Percentiles rank a stretch among this genome's conserved stretches.
These are phyloP conservation scores for Penicillium ochrochloron DNA, from an alignment of 495 filamentous ascomycete genomes.

Conservation along the genomic window DNA sequence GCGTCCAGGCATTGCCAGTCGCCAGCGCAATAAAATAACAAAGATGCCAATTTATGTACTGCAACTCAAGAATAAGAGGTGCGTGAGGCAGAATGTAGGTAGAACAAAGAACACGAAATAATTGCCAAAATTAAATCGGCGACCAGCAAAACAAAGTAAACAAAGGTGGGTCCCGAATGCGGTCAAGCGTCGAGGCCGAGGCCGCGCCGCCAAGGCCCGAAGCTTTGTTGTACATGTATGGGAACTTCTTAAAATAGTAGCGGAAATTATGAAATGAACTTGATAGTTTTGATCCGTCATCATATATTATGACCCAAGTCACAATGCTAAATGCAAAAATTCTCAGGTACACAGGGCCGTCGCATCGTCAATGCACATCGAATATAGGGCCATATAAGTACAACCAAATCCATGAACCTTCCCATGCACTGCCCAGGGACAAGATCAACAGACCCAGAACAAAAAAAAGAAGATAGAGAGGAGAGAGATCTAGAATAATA, in stretches of 20 bases:
- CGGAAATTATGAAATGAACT: neutral
- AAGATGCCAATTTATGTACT: slow-evolving; percentile 19
- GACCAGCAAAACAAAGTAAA: slow-evolving; percentile 36
- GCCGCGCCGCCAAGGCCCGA: neutral
- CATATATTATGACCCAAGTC: slow-evolving; percentile 16
- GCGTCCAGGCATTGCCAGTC: slow-evolving; percentile 16
- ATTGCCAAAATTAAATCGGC: slow-evolving; percentile 11
- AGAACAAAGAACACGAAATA: slow-evolving; percentile 8
- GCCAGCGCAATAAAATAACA: slow-evolving; percentile 6
- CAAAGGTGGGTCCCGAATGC: slow-evolving; percentile 32
- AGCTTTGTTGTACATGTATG: neutral
- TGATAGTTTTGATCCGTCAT: slow-evolving; percentile 4
- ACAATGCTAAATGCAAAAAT: slow-evolving; percentile 26
- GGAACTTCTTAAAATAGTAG: neutral
- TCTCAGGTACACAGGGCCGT: slow-evolving; percentile 22
- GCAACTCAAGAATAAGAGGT: slow-evolving; percentile 17
- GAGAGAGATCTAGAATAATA: slow-evolving; percentile 48
- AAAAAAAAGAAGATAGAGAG: slow-evolving; percentile 36
- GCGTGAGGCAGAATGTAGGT: slow-evolving; percentile 19
- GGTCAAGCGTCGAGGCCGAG: slow-evolving; percentile 27
- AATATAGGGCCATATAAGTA: slow-evolving; percentile 41
- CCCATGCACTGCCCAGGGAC: slow-evolving; percentile 41
- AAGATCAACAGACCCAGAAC: slow-evolving; percentile 25
- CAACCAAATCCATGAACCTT: slow-evolving; percentile 35
- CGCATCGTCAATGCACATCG: slow-evolving; percentile 35